These are phyloP conservation scores for Eruca vesicaria DNA, from an alignment of 441 rosid species.

Conservation along the genomic window DNA sequence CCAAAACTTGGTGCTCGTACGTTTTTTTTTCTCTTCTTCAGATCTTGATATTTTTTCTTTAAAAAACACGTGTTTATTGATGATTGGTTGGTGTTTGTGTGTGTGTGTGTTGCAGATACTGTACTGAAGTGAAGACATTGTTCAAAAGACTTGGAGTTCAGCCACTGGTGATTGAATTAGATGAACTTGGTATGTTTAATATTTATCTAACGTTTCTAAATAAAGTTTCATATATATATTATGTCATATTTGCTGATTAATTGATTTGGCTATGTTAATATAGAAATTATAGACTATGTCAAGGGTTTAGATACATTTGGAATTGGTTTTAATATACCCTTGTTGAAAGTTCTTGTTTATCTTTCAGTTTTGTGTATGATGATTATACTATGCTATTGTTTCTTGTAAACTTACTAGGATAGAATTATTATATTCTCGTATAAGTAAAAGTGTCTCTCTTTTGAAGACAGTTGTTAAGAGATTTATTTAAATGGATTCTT, in stretches of 20 bases:
- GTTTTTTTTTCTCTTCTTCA: slow-evolving; percentile 33
- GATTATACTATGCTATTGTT: too few species aligned
- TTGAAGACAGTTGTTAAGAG: too few species aligned
- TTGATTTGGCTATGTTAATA: not conserved
- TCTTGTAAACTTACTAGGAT: too few species aligned
- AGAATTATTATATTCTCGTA: too few species aligned
- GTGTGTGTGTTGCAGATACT: slow-evolving; percentile 52
- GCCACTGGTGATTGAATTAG: slow-evolving; percentile 87
- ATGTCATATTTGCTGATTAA: not conserved
- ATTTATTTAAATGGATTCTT: not conserved
- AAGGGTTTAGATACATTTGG: not conserved
- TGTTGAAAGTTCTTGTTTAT: too few species aligned
- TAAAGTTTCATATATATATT: not conserved
- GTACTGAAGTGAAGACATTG: slow-evolving; percentile 83
- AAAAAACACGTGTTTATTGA: not conserved
- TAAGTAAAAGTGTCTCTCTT: too few species aligned
- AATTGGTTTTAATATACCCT: too few species aligned
- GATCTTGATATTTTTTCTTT: not conserved
- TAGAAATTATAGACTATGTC: not conserved
- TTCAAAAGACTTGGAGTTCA: slow-evolving; percentile 71
- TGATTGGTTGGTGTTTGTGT: not conserved
- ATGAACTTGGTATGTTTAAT: slow-evolving; percentile 67
- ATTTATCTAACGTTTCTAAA: not conserved
- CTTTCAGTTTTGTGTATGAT: too few species aligned
- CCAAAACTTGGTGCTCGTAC: slow-evolving; percentile 97